These are phyloP conservation scores for Pseudogymnoascus sp. DNA, from an alignment of 2,329 filamentous ascomycete genomes.

Conservation along the genomic window DNA sequence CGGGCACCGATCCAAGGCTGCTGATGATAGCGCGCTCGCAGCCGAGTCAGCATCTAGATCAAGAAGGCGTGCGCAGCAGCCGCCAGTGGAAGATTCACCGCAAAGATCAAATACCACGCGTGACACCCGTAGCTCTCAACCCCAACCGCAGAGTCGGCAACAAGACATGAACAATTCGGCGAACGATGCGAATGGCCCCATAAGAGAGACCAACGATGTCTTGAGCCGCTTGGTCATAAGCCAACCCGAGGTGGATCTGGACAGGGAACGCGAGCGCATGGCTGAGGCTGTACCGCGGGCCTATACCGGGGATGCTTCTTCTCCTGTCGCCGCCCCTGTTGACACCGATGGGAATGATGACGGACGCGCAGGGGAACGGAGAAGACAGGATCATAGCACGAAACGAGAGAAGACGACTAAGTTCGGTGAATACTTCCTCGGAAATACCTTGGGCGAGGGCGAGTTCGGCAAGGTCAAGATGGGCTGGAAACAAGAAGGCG, in stretches of 20 bases:
- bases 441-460: constrained; percentile 92
- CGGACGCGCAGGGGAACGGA: constrained; percentile 35
- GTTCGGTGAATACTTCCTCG: constrained; percentile 92
- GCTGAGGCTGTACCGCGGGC: constrained; percentile 42
- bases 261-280: constrained; percentile 61
- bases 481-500: constrained; percentile 94
- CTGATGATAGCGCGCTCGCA: constrained; percentile 23
- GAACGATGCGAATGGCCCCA: constrained; percentile 45
- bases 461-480: constrained; percentile 99
- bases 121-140: constrained; percentile 30
- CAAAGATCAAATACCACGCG: constrained; percentile 32
- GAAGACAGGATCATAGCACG: constrained; percentile 47
- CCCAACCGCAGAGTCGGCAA: constrained; percentile 16
- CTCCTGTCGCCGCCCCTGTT: constrained; percentile 35
- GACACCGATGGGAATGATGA: constrained; percentile 42
- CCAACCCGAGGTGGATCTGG: constrained; percentile 64
- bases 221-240: constrained; percentile 70
- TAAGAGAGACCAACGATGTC: constrained; percentile 70
- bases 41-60: constrained; percentile 31
- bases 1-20: constrained; percentile 29
- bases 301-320: constrained; percentile 16
- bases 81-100: constrained; percentile 34
- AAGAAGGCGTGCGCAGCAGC: constrained; percentile 37
- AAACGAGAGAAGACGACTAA: constrained; percentile 67
- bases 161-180: constrained; percentile 30